phyloP scores from a whole-genome alignment of 192 early-diverging fungal species.

The Jimgerdemannia flammicorona region DNA sequence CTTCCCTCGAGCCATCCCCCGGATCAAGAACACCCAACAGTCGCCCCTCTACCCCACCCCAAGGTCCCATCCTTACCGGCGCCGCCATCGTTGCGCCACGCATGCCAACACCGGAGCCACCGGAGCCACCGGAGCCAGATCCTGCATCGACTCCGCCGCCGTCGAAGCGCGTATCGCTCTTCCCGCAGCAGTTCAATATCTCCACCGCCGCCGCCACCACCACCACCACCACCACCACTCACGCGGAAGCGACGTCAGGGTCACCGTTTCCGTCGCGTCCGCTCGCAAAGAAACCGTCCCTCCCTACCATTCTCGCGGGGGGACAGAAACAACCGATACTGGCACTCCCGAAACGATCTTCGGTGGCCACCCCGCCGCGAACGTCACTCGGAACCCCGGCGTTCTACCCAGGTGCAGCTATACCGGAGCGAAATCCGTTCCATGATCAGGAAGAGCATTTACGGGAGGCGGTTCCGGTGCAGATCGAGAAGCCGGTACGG shows the following conservation, averaged over 20 bases:
- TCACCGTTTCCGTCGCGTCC: no score
- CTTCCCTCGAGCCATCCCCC: slow-evolving; percentile 19
- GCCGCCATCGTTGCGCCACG: background rate
- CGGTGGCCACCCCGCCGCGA: no score
- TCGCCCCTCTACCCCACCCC: slow-evolving; percentile 12
- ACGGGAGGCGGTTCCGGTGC: no score
- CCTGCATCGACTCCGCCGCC: no score
- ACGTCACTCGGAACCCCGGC: no score
- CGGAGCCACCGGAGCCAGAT: background rate
- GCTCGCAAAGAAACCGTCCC: no score
- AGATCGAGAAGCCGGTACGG: background rate
- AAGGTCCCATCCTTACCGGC: slow-evolving; percentile 16
- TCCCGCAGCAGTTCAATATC: background rate
- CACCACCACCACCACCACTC: slow-evolving; percentile 14
- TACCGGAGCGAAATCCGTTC: no score
- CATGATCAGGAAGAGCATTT: no score
- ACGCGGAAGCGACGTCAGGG: background rate
- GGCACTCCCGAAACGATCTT: no score
- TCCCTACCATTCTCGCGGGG: no score
- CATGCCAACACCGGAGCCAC: background rate
- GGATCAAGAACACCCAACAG: slow-evolving; percentile 28
- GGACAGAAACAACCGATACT: no score
- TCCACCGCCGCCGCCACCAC: slow-evolving; percentile 19
- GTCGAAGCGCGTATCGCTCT: background rate
- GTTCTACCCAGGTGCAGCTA: no score